Evolutionary conservation across 257 asterid genomes (phyloP).

Genomic region (Solanum medicagineum): DNA sequence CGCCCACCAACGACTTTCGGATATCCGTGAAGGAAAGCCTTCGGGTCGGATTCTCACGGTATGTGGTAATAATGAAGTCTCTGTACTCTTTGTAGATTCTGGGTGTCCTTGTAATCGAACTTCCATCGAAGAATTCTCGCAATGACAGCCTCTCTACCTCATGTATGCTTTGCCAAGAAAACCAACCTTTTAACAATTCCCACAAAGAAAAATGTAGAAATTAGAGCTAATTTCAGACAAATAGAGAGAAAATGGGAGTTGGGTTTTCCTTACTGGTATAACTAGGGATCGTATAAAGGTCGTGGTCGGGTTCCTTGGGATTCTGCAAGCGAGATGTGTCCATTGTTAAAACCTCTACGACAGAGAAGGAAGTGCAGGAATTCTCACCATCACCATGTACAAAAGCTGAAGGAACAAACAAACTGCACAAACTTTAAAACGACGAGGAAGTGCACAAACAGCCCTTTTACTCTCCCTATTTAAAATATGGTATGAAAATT

Average conservation of each 20-base stretch:
- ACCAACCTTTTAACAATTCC: conserved; percentile 54
- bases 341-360: neutral
- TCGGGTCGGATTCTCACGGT: conserved; percentile 62
- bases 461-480: neutral
- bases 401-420: neutral
- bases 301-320: conserved; percentile 27
- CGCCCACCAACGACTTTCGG: conserved; percentile 86
- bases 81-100: conserved; percentile 78
- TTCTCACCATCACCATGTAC: neutral
- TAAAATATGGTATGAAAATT: neutral
- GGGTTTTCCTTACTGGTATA: conserved; percentile 42
- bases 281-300: conserved; percentile 88
- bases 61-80: conserved; percentile 70
- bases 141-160: conserved; percentile 72
- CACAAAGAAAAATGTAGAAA: neutral
- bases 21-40: conserved; percentile 58
- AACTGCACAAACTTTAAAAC: too few relatives aligned
- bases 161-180: conserved; percentile 69
- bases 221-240: neutral
- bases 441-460: neutral
- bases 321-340: neutral
- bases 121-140: conserved; percentile 68
- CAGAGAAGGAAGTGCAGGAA: neutral
- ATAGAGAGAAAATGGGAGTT: neutral
- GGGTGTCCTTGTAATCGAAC: conserved; percentile 64